Conservation (phyloP, 805 yeast genomes). For the Yueomyces sp. region DNA sequence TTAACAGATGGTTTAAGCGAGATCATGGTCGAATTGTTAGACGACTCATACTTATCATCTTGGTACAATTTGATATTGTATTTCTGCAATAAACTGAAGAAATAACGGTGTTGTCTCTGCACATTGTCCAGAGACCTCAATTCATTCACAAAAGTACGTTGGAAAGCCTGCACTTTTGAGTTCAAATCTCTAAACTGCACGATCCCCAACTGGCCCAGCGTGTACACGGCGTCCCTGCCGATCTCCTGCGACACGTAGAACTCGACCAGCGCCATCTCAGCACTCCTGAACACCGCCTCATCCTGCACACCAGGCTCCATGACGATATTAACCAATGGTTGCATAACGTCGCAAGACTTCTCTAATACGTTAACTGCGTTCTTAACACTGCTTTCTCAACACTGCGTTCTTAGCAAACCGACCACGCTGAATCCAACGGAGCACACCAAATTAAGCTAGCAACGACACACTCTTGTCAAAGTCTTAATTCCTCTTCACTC, state of each 20-base stretch:
- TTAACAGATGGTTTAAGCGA: slow-evolving; percentile 16
- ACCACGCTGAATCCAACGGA: no score
- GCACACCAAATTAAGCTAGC: no score
- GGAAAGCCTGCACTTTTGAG: slow-evolving; percentile 67
- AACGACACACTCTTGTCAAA: no score
- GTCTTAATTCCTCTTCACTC: no score
- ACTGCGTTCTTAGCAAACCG: no score
- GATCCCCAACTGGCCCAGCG: slow-evolving; percentile 74
- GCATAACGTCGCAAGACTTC: neutral
- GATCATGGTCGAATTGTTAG: neutral
- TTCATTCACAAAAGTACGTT: slow-evolving; percentile 82
- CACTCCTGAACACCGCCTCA: slow-evolving; percentile 51
- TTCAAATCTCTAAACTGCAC: slow-evolving; percentile 87
- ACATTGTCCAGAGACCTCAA: slow-evolving; percentile 71
- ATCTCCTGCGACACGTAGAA: slow-evolving; percentile 84
- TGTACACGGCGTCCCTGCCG: slow-evolving; percentile 72
- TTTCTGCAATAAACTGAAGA: slow-evolving; percentile 36
- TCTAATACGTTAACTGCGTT: no score
- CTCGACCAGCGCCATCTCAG: slow-evolving; percentile 93
- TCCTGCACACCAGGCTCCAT: slow-evolving; percentile 10
- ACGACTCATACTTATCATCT: slow-evolving; percentile 3
- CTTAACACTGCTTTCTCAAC: no score
- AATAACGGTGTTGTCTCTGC: slow-evolving; percentile 67
- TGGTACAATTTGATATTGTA: slow-evolving; percentile 30
- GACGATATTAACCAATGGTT: neutral